Percentiles rank a stretch among this genome's conserved stretches.
Evolutionary conservation across 2,329 filamentous ascomycete genomes (phyloP).

Genomic region (Neofusicoccum umdonicola): DNA sequence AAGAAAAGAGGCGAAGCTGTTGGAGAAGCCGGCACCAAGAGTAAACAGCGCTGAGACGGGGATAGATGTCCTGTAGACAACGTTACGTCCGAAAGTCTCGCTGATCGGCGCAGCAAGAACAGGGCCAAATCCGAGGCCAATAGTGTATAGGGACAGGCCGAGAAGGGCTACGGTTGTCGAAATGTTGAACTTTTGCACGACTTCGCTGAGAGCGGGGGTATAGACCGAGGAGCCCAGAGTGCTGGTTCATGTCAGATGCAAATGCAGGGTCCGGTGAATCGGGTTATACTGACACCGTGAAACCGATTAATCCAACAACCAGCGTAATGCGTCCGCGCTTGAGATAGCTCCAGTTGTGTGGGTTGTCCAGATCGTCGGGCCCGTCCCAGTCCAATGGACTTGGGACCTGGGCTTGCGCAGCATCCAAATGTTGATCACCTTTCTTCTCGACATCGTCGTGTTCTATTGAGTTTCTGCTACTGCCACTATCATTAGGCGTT

Average conservation of each 20-base stretch:
- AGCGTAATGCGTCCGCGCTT: conserved; percentile 33
- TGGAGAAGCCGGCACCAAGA: conserved; percentile 53
- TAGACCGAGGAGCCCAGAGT: conserved; percentile 57
- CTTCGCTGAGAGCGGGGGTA: conserved; percentile 45
- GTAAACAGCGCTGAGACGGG: conserved; percentile 56
- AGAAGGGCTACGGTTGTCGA: conserved; percentile 57
- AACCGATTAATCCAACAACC: conserved; percentile 35
- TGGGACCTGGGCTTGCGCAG: neutral
- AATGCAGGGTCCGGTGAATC: neutral
- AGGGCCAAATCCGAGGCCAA: conserved; percentile 61
- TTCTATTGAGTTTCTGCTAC: no score
- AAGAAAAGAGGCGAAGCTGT: conserved; percentile 51
- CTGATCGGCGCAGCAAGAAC: conserved; percentile 59
- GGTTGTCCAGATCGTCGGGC: conserved; percentile 36
- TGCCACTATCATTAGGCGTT: no score
- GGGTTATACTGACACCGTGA: conserved; percentile 31
- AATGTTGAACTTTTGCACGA: conserved; percentile 56
- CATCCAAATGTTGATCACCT: neutral
- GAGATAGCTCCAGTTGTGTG: conserved; percentile 37
- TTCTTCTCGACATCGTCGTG: no score
- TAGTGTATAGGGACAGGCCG: conserved; percentile 58
- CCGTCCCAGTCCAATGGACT: conserved; percentile 31
- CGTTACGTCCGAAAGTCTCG: conserved; percentile 56
- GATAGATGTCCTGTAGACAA: conserved; percentile 50
- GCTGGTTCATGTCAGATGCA: conserved; percentile 32